phyloP scores from a whole-genome alignment of 805 yeast genomes.

The Starmerella stellata region DNA sequence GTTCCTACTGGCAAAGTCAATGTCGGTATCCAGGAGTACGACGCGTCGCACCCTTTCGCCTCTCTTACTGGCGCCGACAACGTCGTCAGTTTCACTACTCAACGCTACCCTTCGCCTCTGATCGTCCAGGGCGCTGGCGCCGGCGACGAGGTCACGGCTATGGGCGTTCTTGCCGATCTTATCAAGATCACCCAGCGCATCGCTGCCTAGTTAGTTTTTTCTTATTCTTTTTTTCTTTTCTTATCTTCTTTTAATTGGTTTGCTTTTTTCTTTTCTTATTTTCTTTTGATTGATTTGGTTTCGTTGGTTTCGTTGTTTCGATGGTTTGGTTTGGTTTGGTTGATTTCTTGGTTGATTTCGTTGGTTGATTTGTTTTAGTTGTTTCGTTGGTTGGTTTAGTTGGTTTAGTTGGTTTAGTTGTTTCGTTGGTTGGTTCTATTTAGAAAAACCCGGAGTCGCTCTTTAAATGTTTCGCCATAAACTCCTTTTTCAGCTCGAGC shows the following conservation, averaged over 20 bases:
- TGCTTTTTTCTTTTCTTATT: too few species aligned
- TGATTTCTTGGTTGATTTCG: background rate
- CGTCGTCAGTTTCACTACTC: slow-evolving; percentile 77
- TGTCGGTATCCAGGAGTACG: slow-evolving; percentile 80
- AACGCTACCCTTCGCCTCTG: slow-evolving; percentile 83
- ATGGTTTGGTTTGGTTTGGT: too few species aligned
- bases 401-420: too few species aligned
- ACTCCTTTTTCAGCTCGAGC: background rate
- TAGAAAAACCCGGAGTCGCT: too few species aligned
- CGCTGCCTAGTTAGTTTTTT: too few species aligned
- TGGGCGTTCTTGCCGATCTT: slow-evolving; percentile 88
- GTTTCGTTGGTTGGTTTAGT: background rate
- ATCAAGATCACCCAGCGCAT: slow-evolving; percentile 64
- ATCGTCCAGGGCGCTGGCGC: slow-evolving; percentile 95
- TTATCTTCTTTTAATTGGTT: too few species aligned
- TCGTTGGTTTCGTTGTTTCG: too few species aligned
- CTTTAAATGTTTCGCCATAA: background rate
- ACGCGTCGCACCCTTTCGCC: slow-evolving; percentile 84
- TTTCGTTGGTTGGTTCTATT: too few species aligned
- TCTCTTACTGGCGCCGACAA: slow-evolving; percentile 90
- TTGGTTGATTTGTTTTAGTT: background rate
- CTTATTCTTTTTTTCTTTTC: too few species aligned
- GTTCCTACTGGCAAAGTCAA: slow-evolving; percentile 33
- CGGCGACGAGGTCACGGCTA: slow-evolving; percentile 60
- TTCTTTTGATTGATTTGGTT: too few species aligned